These are phyloP conservation scores for Selenicereus undatus DNA, from an alignment of 148 eudicot species.

Conservation along the genomic window DNA sequence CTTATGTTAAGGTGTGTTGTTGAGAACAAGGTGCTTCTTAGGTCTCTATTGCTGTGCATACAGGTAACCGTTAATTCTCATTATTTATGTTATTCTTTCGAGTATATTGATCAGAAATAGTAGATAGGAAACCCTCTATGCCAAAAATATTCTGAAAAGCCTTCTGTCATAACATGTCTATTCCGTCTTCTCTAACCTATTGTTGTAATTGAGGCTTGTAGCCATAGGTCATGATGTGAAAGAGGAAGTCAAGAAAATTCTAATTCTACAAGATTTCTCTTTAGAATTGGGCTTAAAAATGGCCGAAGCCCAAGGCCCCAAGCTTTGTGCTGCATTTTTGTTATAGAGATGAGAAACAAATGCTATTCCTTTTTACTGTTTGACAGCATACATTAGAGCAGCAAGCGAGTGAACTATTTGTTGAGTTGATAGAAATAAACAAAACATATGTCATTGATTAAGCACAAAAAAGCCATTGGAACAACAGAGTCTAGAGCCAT, in stretches of 20 bases:
- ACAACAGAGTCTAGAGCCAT: neutral
- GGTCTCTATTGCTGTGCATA: conserved; percentile 63
- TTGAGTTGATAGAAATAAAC: neutral
- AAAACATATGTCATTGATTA: neutral
- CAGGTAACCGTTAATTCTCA: conserved; percentile 43
- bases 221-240: neutral
- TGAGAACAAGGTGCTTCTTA: conserved; percentile 90
- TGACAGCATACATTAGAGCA: neutral
- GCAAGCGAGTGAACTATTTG: neutral
- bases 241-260: neutral
- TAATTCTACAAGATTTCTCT: neutral
- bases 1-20: conserved; percentile 75
- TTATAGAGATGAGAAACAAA: neutral
- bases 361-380: neutral
- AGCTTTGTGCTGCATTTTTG: neutral
- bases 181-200: neutral
- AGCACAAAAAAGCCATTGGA: neutral
- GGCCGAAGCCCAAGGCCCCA: neutral
- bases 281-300: neutral
- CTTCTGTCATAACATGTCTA: neutral
- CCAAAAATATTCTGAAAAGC: neutral
- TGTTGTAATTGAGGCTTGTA: neutral
- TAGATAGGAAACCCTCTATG: neutral
- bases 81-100: neutral
- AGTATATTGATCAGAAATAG: neutral